Base-by-base conservation (phyloP, 2,329 filamentous ascomycete species). In the Bertia moriformis region DNA sequence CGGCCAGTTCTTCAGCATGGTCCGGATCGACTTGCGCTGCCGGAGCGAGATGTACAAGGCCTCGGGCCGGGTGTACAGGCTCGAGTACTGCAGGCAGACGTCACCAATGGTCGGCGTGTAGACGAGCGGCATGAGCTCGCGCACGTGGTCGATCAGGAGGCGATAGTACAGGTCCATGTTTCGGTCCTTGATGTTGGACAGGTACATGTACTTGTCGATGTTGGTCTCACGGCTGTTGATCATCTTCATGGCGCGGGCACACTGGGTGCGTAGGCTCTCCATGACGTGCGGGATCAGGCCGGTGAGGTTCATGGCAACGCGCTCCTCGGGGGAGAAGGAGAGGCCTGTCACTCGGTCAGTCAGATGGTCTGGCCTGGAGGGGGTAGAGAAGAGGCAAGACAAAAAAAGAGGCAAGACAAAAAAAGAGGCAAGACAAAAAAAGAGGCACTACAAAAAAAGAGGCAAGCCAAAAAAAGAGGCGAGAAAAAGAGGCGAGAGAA, bases 21-120 rank as follows among this genome's bases (percentile, higher is more conserved):
- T 80, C 51, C 78, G 76, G 46, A 96, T 84, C 45, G 89, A 86
- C 54, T 88, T 91, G 47, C 84, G 79, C 67, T 98, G 89, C 62
- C 86, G 83, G 62, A 85, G 95, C 44, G 88, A 95, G 47, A 98
- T 83, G 67, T 98, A 98, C 61, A 96, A 74, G 47, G 83, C 88
- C 69, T 98, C 91, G 17, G 91, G 88, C 48, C 88, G 83, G 43
- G 88, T 93, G 68, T 93, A 96, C 50, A 96, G 76, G 51, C 89
- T 86, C 27, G n/a, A n/a, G n/a, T n/a, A 98, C 63, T 89, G 83
- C 56, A 94, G 69, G 66, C 91, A 98, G 48, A 93, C 89, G 58
- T 96, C 89, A 52, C 91, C 91, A 51, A 98, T 87, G 53, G 83
- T 88, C 36, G 84, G 84, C 15, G 84, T 91, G 65, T 91, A 91